Conservation (phyloP, 495 filamentous ascomycete genomes). For the Parathielavia appendiculata region DNA sequence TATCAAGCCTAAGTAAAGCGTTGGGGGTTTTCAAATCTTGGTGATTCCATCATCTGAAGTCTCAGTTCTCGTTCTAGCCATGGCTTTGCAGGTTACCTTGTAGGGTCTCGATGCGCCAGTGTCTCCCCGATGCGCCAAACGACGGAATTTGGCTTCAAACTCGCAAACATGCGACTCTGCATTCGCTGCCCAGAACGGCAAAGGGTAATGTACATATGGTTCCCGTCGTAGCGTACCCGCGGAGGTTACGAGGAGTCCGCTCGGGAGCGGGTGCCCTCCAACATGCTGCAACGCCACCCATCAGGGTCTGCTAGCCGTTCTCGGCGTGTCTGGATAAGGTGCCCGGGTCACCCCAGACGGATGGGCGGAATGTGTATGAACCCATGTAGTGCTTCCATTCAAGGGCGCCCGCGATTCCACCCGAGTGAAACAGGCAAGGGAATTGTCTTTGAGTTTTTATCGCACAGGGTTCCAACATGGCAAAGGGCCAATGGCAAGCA, state of each 20-base stretch:
- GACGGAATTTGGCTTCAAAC: not conserved
- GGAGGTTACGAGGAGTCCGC: not conserved
- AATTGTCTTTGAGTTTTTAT: not conserved
- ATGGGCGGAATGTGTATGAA: conserved; percentile 3
- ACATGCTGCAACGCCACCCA: conserved; percentile 12
- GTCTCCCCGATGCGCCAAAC: too few species aligned
- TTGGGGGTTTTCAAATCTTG: too few species aligned
- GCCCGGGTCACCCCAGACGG: conserved; percentile 5
- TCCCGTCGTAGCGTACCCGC: not conserved
- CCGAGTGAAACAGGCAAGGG: conserved; percentile 3
- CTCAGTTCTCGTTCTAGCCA: too few species aligned
- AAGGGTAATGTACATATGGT: not conserved
- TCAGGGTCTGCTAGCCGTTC: conserved; percentile 14
- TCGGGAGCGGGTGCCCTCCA: conserved; percentile 16
- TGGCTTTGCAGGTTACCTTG: too few species aligned
- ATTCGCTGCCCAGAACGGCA: conserved; percentile 3
- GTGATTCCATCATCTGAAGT: too few species aligned
- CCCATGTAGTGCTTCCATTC: not conserved
- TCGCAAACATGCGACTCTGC: conserved; percentile 1
- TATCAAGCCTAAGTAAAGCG: too few species aligned
- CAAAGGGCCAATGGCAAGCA: not conserved
- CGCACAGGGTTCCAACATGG: not conserved
- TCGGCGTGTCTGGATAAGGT: conserved; percentile 3
- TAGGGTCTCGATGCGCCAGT: too few species aligned
- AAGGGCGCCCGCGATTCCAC: not conserved